Base-by-base conservation (phyloP, 2,329 filamentous ascomycete species). In the Paecilomyces sp. region DNA sequence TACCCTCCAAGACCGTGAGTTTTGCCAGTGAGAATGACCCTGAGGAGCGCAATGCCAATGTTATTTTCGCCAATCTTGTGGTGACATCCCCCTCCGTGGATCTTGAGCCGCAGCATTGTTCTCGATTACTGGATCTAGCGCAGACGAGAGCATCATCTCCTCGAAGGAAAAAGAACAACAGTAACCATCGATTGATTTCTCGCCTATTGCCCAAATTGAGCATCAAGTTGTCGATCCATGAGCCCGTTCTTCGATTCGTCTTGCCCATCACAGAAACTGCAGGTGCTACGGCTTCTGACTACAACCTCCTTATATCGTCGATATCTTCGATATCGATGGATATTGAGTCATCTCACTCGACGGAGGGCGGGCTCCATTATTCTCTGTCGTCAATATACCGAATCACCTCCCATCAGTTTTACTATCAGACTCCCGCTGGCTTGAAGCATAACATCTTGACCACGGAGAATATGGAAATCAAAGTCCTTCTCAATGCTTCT, bases 21-120 rank as follows among this genome's bases (percentile, higher is more conserved):
- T 84, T 92, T 58, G 85, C 87, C 1, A 83, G 87, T 60, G 84
- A 88, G 34, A 78, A 79, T 59, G 88, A 88, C 65, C 88, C 85
- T 41, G 88, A 89, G 65, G 92, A 97, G 74, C 87, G 91, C 63
- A 99, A 99, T 69, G 90, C 91, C 55, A 99, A 99, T 71, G 94
- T 99, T 47, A 80, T 99, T 15, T 97, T 97, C 71, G 92, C 93
- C 50, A 99, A 99, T 73, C 86, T 96, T 5, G 93, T 99, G 54
- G 87, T 97, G 61, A 99, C 94, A 0, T 99, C 94, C 4, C 94
- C 94, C 0, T 97, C 94, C 0, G 81, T 97, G 56, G 94, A 99
- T 72, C 81, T 99, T 34, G 91, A 96, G 71, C 93, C 94, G 2
- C 90, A 91, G 64, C 93, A 97, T 77, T 80, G 99, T 15, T 93